A percentile compares a stretch with the other conserved stretches of the same genome.
These are phyloP conservation scores for Hepatocystis sp. DNA, from an alignment of 169 alveolate genomes.

Conservation along the genomic window DNA sequence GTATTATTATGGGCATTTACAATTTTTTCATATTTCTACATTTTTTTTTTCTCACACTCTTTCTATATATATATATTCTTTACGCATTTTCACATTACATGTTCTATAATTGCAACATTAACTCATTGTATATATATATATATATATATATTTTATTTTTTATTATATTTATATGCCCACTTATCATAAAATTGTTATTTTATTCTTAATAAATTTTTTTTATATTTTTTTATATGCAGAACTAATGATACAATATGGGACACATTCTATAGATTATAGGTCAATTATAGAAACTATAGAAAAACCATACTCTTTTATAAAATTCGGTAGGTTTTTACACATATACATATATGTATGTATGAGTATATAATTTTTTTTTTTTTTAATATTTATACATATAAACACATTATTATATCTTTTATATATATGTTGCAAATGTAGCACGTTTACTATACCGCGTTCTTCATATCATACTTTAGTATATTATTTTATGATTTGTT, in stretches of 20 bases:
- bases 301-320: constrained; percentile 84
- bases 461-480: no score
- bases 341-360: background rate
- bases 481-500: background rate
- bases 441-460: background rate
- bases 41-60: background rate
- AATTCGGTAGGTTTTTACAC: constrained; percentile 79
- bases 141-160: constrained; percentile 1
- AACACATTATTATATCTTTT: background rate
- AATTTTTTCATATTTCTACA: no score
- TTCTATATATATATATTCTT: no score
- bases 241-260: constrained; percentile 77
- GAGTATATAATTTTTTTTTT: no score
- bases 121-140: background rate
- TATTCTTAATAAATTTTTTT: no score
- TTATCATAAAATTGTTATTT: no score
- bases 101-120: no score
- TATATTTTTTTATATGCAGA: no score
- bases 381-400: no score
- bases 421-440: background rate
- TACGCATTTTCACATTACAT: no score
- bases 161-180: no score
- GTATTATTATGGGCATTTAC: no score
- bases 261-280: constrained; percentile 71
- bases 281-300: constrained; percentile 78